phyloP scores from a whole-genome alignment of 129 eudicot species.

The Artemisia argyi region DNA sequence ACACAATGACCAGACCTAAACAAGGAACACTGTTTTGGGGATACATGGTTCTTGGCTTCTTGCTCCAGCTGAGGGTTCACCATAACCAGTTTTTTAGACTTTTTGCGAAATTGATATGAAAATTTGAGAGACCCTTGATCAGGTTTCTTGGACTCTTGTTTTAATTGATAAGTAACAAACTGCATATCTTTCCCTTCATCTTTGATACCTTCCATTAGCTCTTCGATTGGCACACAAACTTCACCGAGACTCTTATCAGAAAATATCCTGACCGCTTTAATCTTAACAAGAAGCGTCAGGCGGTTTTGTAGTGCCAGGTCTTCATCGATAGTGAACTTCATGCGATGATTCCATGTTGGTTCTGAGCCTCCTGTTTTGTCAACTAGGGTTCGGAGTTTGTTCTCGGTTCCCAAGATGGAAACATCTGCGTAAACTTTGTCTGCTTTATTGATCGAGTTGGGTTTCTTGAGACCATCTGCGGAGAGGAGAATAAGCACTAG shows the following conservation, averaged over 20 bases:
- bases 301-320: conserved; percentile 29
- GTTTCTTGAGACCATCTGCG: conserved; percentile 57
- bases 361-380: conserved; percentile 41
- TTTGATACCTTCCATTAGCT: conserved; percentile 20
- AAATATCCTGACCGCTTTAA: conserved; percentile 39
- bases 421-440: conserved; percentile 53
- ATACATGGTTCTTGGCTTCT: too few relatives aligned
- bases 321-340: conserved; percentile 52
- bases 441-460: conserved; percentile 39
- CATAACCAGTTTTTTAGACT: too few relatives aligned
- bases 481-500: conserved; percentile 44
- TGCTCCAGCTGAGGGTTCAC: too few relatives aligned
- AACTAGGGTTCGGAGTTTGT: conserved; percentile 42
- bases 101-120: conserved; percentile 33
- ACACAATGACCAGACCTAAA: too few relatives aligned
- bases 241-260: conserved; percentile 53
- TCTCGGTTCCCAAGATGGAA: conserved; percentile 38
- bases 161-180: conserved; percentile 49
- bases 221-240: conserved; percentile 46
- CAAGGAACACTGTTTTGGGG: too few relatives aligned
- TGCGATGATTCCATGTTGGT: conserved; percentile 61
- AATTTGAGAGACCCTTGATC: conserved; percentile 41
- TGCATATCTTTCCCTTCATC: neutral
- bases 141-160: conserved; percentile 43
- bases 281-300: conserved; percentile 34